These are phyloP conservation scores for Wickerhamomyces sp. DNA, from an alignment of 1,139 yeast genomes.

Conservation along the genomic window DNA sequence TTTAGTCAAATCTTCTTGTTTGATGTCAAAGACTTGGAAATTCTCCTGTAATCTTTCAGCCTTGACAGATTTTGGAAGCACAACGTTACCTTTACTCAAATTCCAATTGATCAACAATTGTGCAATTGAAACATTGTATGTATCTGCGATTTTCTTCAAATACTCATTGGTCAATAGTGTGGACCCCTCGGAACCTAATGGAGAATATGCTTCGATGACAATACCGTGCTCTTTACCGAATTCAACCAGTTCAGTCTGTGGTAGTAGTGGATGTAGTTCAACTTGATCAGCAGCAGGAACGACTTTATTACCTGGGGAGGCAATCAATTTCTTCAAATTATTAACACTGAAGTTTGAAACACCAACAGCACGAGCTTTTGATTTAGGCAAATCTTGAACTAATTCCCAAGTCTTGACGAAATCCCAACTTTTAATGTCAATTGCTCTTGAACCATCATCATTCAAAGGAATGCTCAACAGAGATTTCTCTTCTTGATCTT, in stretches of 20 bases:
- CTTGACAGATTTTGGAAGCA: constrained; percentile 68
- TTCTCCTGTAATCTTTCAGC: constrained; percentile 57
- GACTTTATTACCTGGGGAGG: constrained; percentile 43
- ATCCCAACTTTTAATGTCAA: constrained; percentile 44
- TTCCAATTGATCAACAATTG: constrained; percentile 69
- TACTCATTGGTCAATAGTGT: constrained; percentile 52
- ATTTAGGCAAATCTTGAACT: constrained; percentile 54
- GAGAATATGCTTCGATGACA: constrained; percentile 70
- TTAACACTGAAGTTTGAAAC: constrained; percentile 68
- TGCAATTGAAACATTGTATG: constrained; percentile 51
- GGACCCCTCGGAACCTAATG: constrained; percentile 67
- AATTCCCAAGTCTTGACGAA: constrained; percentile 64
- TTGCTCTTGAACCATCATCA: constrained; percentile 41
- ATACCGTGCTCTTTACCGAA: constrained; percentile 52
- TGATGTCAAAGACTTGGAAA: constrained; percentile 44
- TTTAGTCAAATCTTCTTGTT: constrained; percentile 47
- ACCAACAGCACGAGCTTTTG: constrained; percentile 67
- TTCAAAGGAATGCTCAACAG: constrained; percentile 33
- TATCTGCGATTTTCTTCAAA: constrained; percentile 48
- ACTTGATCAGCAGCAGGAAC: constrained; percentile 72
- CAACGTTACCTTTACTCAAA: constrained; percentile 61
- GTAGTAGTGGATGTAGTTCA: constrained; percentile 71
- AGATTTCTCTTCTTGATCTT: constrained; percentile 31
- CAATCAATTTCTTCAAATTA: constrained; percentile 47
- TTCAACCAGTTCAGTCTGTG: constrained; percentile 58